Evolutionary conservation across 306 rosid genomes (phyloP), one percentile per base, ranked within the genome.

Genomic region (Cucurbita moschata): DNA sequence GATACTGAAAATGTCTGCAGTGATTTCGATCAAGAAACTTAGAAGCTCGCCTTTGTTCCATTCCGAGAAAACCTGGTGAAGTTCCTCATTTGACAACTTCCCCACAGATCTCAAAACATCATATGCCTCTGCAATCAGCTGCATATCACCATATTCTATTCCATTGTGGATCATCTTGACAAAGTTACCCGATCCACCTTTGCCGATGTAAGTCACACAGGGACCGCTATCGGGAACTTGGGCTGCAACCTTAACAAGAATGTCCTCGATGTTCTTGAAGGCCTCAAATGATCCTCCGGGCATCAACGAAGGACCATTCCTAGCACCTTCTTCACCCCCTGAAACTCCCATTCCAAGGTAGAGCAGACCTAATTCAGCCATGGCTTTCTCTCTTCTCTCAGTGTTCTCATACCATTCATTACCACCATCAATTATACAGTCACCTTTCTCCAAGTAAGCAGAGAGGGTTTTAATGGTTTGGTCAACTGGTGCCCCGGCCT

Each of bases 1-100:
- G 42, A 89, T 90, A 66, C 82, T 80, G 39, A 89, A 89, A 47
- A 89, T 89, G 80, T 89, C 96, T 0, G 89, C 82, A 23, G 82
- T 78, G 75, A 82, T 78, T 50, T 82, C 82, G 30, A 82, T 63
- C 82, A 82, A 75, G 77, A 82, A 82, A 65, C 85, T 82, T 69
- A 71, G 71, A 64, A 78, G 82, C 77, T 82, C 82, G 10, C 85
- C 82, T 40, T 65, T 82, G 71, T 82, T 82, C 85, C 79, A 78
- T 63, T 82, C 82, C 1, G 72, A 71, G 75, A 82, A 81, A 71
- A 78, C 82, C 11, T 46, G 76, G 66, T 76, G 77, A 51, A 82
- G 74, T 78, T 82, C 85, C 54, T 78, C 82, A 39, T 82, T 82
- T 62, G 77, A 78, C 44, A 78, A 60, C 60, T 78, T 78, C n/a